phyloP scores from a whole-genome alignment of 148 eudicot species.

The Beta vulgaris region DNA sequence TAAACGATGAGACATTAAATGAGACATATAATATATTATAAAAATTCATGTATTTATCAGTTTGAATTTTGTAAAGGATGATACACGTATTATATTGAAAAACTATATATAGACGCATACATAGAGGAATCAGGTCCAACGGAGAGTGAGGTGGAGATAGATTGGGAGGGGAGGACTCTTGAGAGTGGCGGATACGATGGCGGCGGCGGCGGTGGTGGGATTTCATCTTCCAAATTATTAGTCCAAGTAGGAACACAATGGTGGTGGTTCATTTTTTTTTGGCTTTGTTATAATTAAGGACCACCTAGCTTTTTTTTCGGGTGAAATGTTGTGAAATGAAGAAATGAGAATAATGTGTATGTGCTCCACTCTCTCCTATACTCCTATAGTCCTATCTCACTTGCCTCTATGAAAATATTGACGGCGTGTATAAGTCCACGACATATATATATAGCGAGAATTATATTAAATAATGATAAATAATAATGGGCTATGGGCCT shows the following conservation, averaged over 20 bases:
- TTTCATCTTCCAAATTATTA: conserved; percentile 35
- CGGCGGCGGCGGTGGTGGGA: neutral
- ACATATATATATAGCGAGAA: neutral
- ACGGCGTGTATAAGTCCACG: conserved; percentile 22
- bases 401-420: neutral
- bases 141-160: conserved; percentile 36
- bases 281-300: neutral
- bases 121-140: conserved; percentile 33
- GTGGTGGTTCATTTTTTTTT: conserved; percentile 38
- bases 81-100: no score
- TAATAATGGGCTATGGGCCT: neutral
- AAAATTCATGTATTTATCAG: no score
- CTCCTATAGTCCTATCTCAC: no score
- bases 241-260: conserved; percentile 69
- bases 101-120: no score
- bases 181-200: conserved; percentile 8
- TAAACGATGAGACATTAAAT: no score
- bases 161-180: conserved; percentile 9
- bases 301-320: no score
- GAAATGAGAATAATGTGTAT: neutral
- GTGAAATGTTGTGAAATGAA: no score
- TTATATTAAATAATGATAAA: no score
- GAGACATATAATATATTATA: no score
- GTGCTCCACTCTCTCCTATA: neutral
- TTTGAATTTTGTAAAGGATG: no score